Conservation (phyloP, 1,139 yeast species). For the Sugiyamaella grinbergsii region DNA sequence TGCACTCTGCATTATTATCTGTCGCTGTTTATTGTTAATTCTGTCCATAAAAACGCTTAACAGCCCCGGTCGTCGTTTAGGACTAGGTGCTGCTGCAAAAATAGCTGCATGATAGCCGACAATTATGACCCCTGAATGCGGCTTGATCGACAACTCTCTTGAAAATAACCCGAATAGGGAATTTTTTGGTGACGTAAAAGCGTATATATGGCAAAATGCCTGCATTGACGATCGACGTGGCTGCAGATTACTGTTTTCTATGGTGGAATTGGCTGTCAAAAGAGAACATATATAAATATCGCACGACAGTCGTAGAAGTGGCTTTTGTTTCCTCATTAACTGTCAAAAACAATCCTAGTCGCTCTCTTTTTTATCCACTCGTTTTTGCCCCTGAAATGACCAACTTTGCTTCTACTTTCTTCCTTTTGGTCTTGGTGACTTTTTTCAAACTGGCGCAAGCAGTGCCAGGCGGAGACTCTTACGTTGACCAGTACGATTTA, state of each 20-base stretch:
- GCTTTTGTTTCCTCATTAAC: background rate
- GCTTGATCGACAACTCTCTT: background rate
- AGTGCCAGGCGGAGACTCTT: constrained; percentile 2
- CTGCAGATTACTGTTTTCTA: constrained; percentile 1
- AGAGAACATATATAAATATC: background rate
- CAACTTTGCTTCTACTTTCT: constrained; percentile 2
- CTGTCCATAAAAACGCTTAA: too few species aligned
- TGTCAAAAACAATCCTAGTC: background rate
- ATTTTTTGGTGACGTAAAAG: background rate
- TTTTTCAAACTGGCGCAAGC: background rate
- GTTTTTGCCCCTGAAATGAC: constrained; percentile 1
- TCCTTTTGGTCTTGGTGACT: background rate
- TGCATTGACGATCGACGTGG: background rate
- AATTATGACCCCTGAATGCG: background rate
- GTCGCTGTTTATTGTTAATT: too few species aligned
- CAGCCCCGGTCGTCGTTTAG: too few species aligned
- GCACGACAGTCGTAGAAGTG: background rate
- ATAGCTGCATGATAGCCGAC: background rate
- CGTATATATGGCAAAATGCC: constrained; percentile 2
- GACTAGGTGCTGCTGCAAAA: too few species aligned
- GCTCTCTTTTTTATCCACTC: constrained; percentile 6
- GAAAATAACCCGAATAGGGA: constrained; percentile 1
- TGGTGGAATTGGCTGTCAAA: background rate
- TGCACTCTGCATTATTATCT: too few species aligned
- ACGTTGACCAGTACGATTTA: constrained; percentile 17